Conservation (phyloP, 2,329 filamentous ascomycete species). For the Xylariaceae sp. region DNA sequence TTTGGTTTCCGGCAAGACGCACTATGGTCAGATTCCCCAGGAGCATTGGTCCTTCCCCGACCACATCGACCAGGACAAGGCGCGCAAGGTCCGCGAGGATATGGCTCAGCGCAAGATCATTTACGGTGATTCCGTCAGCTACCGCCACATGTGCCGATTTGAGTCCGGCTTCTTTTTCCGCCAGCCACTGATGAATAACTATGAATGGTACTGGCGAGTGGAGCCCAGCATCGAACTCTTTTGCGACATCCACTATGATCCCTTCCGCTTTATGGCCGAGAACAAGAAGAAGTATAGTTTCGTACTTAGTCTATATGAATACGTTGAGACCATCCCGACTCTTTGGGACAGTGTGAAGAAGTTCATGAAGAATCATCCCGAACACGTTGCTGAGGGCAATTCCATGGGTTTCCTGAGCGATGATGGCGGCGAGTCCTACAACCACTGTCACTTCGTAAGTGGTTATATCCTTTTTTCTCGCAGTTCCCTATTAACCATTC, state of each 20-base stretch:
- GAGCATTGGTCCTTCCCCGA: slow-evolving; percentile 98
- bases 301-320: slow-evolving; percentile 93
- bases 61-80: slow-evolving; percentile 94
- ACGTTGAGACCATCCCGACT: slow-evolving; percentile 92
- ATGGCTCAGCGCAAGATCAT: slow-evolving; percentile 96
- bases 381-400: slow-evolving; percentile 84
- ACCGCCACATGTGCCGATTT: slow-evolving; percentile 99
- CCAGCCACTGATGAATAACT: slow-evolving; percentile 89
- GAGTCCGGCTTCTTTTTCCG: slow-evolving; percentile 99
- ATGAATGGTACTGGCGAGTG: slow-evolving; percentile 99
- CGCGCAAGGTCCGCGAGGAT: slow-evolving; percentile 85
- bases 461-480: not conserved
- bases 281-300: slow-evolving; percentile 99
- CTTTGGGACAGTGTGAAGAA: slow-evolving; percentile 95
- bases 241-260: slow-evolving; percentile 94
- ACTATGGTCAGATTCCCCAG: slow-evolving; percentile 84
- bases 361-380: slow-evolving; percentile 87
- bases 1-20: slow-evolving; percentile 88
- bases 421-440: slow-evolving; percentile 89
- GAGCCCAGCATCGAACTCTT: slow-evolving; percentile 96
- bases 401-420: slow-evolving; percentile 90
- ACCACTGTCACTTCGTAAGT: slow-evolving; percentile 94
- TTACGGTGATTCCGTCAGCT: slow-evolving; percentile 95
- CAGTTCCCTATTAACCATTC: slow-evolving; percentile 30
- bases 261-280: slow-evolving; percentile 95